phyloP scores from a whole-genome alignment of 192 early-diverging fungal species.

The Fimicolochytrium jonesii region DNA sequence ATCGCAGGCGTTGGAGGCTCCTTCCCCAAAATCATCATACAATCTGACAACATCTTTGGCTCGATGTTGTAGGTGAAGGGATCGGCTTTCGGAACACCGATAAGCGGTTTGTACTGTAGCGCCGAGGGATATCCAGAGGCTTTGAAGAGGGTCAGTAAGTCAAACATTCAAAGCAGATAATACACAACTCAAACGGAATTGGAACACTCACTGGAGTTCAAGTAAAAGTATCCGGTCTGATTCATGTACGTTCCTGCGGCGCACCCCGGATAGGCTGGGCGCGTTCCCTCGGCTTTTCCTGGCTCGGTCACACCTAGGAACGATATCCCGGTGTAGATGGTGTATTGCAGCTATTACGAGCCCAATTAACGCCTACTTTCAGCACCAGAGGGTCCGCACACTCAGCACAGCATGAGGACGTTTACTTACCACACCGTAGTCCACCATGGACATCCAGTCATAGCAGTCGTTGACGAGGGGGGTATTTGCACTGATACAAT shows the following conservation, averaged over 20 bases:
- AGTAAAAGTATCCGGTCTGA: not conserved
- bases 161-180: too few relatives aligned
- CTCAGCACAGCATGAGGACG: not conserved
- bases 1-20: too few relatives aligned
- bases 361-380: not conserved
- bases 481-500: not conserved
- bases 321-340: not conserved
- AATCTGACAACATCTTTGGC: too few relatives aligned
- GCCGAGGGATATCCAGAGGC: too few relatives aligned
- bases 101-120: too few relatives aligned
- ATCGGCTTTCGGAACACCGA: too few relatives aligned
- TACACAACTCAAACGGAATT: too few relatives aligned
- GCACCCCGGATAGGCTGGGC: too few relatives aligned
- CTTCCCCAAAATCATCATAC: too few relatives aligned
- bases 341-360: not conserved
- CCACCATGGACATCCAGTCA: not conserved
- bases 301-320: not conserved
- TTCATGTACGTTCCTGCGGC: not conserved
- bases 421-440: constrained; percentile 1
- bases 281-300: not conserved
- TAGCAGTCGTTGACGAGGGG: not conserved
- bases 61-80: too few relatives aligned
- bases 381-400: too few relatives aligned
- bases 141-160: too few relatives aligned
- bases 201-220: not conserved